These are phyloP conservation scores for Paraconiothyrium sp. DNA, from an alignment of 2,329 filamentous ascomycete genomes.

Conservation along the genomic window DNA sequence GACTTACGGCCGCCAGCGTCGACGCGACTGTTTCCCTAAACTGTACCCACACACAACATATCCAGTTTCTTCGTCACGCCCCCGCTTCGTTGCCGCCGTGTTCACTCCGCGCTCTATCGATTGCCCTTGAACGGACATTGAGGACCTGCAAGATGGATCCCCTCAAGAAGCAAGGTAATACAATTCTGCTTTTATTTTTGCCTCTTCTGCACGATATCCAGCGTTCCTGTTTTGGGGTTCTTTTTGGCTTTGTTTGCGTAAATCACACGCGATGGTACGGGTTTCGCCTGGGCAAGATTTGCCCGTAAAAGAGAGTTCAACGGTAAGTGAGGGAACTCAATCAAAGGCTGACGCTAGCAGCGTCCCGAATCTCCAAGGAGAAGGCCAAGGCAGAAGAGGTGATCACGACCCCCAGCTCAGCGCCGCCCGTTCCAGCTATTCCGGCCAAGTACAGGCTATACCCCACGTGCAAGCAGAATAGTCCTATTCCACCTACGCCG, in stretches of 20 bases:
- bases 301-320: background rate
- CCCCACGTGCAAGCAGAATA: background rate
- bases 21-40: background rate
- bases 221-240: background rate
- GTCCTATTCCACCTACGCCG: background rate
- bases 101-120: background rate
- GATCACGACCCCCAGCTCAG: background rate
- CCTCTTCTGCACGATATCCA: background rate
- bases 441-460: background rate
- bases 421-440: conserved; percentile 4
- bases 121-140: conserved; percentile 19
- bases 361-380: conserved; percentile 35
- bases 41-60: background rate
- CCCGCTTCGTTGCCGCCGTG: background rate
- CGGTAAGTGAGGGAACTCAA: background rate
- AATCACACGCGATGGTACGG: background rate
- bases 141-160: conserved; percentile 18
- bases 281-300: background rate
- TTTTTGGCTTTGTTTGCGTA: background rate
- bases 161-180: conserved; percentile 31
- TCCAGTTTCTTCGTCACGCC: background rate
- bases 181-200: background rate
- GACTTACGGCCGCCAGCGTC: background rate
- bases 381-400: conserved; percentile 23
- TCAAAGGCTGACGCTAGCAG: conserved; percentile 13